phyloP scores from a whole-genome alignment of 2,329 filamentous ascomycete species.

The Diaporthe helianthi region DNA sequence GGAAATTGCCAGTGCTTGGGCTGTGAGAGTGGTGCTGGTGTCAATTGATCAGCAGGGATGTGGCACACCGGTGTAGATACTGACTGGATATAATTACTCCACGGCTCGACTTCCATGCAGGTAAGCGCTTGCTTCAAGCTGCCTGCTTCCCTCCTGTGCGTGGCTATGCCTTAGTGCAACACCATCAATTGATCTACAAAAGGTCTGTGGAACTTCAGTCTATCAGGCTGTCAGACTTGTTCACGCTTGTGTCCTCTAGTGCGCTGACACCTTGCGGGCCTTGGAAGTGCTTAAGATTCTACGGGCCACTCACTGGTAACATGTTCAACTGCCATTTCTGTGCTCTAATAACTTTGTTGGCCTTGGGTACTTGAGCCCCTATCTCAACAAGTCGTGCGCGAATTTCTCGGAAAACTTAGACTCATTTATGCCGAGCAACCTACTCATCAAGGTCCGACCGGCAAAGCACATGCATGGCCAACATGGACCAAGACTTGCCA shows the following conservation, averaged over 20 bases:
- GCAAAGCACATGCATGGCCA: background rate
- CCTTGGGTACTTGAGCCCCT: too few relatives aligned
- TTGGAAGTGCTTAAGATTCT: background rate
- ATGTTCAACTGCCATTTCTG: background rate
- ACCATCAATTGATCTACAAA: background rate
- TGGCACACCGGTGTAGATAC: background rate
- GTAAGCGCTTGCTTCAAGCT: background rate
- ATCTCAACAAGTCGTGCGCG: too few relatives aligned
- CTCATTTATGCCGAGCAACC: background rate
- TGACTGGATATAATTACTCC: background rate
- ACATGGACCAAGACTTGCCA: background rate
- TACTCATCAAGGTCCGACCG: rapidly evolving
- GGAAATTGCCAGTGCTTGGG: background rate
- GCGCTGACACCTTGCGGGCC: too few relatives aligned
- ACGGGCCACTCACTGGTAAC: background rate
- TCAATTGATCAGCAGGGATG: background rate
- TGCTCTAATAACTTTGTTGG: too few relatives aligned
- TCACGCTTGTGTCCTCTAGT: background rate
- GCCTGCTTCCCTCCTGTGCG: background rate
- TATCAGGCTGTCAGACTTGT: too few relatives aligned
- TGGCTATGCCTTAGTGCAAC: background rate
- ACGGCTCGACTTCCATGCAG: background rate
- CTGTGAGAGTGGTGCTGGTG: background rate
- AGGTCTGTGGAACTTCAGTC: background rate
- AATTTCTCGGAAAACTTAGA: too few relatives aligned